Base-by-base conservation (phyloP, 805 yeast species). In the Saccharomycopsis oosterbeekiorum region DNA sequence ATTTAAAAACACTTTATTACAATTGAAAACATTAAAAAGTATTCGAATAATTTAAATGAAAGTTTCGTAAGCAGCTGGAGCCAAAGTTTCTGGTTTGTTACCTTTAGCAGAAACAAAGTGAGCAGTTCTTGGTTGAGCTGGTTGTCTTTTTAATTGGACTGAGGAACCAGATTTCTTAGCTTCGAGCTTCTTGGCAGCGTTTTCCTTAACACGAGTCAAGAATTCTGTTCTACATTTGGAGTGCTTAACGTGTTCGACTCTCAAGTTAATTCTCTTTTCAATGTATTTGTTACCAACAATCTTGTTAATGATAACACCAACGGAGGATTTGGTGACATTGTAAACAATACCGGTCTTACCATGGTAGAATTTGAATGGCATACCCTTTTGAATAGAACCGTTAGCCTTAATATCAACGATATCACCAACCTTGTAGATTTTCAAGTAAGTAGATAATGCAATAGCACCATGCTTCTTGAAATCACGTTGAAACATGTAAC, bases 291-390 rank as follows among this genome's bases (percentile, higher is more conserved):
- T 81, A 80, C 98, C 97, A 74, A 94, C 98, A 79, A 92, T 85
- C 88, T 94, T 94, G 96, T 94, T 88, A 78, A 94, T 80, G 75
- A 94, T 89, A 73, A 94, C 94, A 88, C 99, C 99, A 70, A 94
- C 98, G 69, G 99, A 83, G 68, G 96, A 81, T 86, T 89, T 94
- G 88, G 99, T 93, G 71, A 94, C 96, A 86, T 94, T 94, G 96
- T 85, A 94, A 70, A 94, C 85, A 73, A 94, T 89, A 87, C 99
- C 99, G 70, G 99, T 94, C 87, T 92, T 94, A 82, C 99, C 99
- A 86, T 94, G 97, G 97, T 94, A 94, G 88, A 84, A 92, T 85
- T 94, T 94, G 91, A 90, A 97, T 79, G 99, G 99, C 97, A 94
- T 90, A 89, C 98, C 97, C 88, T 93, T 92, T 80, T 94, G 98